Evolutionary conservation across 371 early-diverging fungal genomes (phyloP), one percentile per base, ranked within the genome.

Genomic region (Mortierella sp.): DNA sequence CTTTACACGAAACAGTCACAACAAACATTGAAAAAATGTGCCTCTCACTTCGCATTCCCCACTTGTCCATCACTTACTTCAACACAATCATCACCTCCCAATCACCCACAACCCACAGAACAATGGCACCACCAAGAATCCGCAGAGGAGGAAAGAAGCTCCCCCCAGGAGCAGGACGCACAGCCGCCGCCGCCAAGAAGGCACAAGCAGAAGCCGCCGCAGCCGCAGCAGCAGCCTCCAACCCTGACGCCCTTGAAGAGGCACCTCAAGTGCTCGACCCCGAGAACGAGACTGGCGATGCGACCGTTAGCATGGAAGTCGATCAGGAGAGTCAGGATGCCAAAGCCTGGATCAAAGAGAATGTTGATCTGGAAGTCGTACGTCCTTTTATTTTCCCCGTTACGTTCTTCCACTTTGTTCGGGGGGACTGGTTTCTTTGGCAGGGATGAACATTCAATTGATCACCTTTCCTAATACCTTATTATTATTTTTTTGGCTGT

Each of bases 341-440:
- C 29, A 92, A 91, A 77, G 88, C 87, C 8, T 92, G 92, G 92
- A 92, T 92, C 72, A 86, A 90, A 71, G 75, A 80, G 43, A 88
- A 91, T 70, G 87, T 90, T 18, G 90, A 90, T 21, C 83, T 86
- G 56, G 92, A 92, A 89, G 90, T 91, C 77, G 92, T 92, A 89
- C 68, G 79, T 44, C n/a, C n/a, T n/a, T n/a, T n/a, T n/a, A n/a
- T n/a, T n/a, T n/a, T n/a, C n/a, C n/a, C n/a, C n/a, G n/a, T n/a
- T n/a, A n/a, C 51, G n/a, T 44, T n/a, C 41, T 7, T 16, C 5
- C 12, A 3, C 21, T 6, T 32, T 18, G 12, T 16, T 21, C 41
- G 41, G 41, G 41, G 1, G 38, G n/a, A n/a, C 35, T 2, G 35
- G 29, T 12, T 8, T 4, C 18, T 29, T 54, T 10, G 38, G 11